These are phyloP conservation scores for Kazachstania viticola DNA, from an alignment of 805 yeast species.

Conservation along the genomic window DNA sequence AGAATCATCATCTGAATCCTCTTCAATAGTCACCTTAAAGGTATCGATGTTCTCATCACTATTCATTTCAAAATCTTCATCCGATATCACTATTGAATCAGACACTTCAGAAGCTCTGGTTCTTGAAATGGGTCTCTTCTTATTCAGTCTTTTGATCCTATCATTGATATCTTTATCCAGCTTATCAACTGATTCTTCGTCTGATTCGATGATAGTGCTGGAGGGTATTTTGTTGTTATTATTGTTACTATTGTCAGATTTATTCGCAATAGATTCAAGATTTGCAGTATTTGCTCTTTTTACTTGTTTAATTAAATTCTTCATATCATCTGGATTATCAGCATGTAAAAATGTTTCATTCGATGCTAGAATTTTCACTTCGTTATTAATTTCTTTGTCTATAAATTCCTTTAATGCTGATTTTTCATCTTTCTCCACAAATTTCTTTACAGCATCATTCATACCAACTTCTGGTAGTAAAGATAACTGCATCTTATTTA, in stretches of 20 bases:
- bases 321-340: conserved; percentile 32
- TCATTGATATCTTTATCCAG: neutral
- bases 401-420: conserved; percentile 54
- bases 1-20: conserved; percentile 1
- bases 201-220: too few species aligned
- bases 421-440: conserved; percentile 77
- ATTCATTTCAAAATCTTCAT: conserved; percentile 3
- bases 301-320: conserved; percentile 33
- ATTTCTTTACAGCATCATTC: conserved; percentile 56
- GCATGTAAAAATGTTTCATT: conserved; percentile 31
- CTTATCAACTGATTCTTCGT: neutral
- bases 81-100: conserved; percentile 8
- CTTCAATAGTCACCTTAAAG: neutral
- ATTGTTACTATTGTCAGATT: neutral
- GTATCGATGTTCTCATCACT: neutral
- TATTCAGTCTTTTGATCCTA: conserved; percentile 1
- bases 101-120: too few species aligned
- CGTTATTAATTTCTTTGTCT: conserved; percentile 41
- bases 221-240: neutral
- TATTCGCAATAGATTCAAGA: conserved; percentile 1
- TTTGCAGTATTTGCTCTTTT: conserved; percentile 23
- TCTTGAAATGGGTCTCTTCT: conserved; percentile 1
- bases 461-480: conserved; percentile 68
- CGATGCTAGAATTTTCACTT: conserved; percentile 36
- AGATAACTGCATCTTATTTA: conserved; percentile 52